A percentile compares a stretch with the other conserved stretches of the same genome.
phyloP scores from a whole-genome alignment of 345 rosid species.

The Eutrema yunnanense region DNA sequence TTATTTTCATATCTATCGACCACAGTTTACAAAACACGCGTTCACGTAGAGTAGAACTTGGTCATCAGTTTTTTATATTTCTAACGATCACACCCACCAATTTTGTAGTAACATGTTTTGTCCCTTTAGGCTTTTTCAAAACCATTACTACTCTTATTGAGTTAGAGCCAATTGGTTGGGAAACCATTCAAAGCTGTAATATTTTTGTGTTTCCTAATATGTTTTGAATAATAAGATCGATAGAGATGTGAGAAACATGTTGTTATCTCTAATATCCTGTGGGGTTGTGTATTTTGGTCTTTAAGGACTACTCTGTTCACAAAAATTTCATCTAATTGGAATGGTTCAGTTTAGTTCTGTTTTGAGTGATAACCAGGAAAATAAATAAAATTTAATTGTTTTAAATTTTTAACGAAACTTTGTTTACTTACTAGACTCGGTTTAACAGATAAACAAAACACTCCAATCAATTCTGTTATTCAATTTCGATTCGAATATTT shows the following conservation, averaged over 20 bases:
- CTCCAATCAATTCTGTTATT: not conserved
- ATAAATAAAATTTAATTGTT: not conserved
- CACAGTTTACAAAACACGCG: constrained; percentile 16
- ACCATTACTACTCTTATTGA: not conserved
- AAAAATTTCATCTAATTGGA: not conserved
- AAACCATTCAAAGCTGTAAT: constrained; percentile 8
- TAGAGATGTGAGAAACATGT: not conserved
- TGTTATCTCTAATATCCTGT: not conserved
- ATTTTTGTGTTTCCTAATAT: not conserved
- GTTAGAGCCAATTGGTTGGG: constrained; percentile 24
- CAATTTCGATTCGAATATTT: not conserved
- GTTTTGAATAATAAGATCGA: not conserved
- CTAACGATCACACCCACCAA: constrained; percentile 14
- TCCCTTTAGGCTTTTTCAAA: constrained; percentile 4
- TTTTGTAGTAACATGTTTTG: constrained; percentile 27
- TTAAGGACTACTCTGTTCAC: not conserved
- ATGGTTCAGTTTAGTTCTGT: not conserved
- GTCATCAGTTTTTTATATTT: not conserved
- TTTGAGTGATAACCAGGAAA: not conserved
- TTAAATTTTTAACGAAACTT: not conserved
- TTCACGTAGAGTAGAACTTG: constrained; percentile 17
- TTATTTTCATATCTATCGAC: not conserved
- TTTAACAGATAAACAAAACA: not conserved
- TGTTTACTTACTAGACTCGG: not conserved
- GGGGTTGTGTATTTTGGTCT: not conserved